Base-by-base conservation (phyloP, 2,329 filamentous ascomycete species). In the Stenocarpella maydis region DNA sequence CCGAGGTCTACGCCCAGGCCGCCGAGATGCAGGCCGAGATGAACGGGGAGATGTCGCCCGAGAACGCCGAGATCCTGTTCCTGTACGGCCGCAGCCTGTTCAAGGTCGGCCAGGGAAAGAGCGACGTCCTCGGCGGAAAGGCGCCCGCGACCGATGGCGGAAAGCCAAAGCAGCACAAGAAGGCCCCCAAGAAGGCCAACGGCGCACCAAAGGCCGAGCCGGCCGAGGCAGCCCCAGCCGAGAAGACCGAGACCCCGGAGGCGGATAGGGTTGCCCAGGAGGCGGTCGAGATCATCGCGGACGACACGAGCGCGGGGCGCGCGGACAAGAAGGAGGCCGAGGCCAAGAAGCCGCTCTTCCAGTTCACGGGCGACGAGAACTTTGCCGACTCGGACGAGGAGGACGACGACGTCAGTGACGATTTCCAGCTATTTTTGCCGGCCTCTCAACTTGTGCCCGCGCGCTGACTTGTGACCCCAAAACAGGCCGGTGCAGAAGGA, bases 21-120 rank as follows among this genome's bases (percentile, higher is more conserved):
- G 93, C 93, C 68, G 93, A 97, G 79, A 87, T 98, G 71, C 96
- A 99, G 82, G 93, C 93, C 69, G 89, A 93, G 79, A 85, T 98
- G 79, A 96, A 98, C 79, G 96, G 95, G 79, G 96, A 98, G 81
- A 92, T 97, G 86, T 90, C 90, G 19, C 90, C 93, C 4, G 91
- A 94, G 69, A 99, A 99, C 76, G 95, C 95, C 63, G 95, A 98
- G 78, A 88, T 99, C 55, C 88, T 98, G 24, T 99, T 97, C 80
- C 88, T 94, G 73, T 99, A 99, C 81, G 96, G 96, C 17, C 93
- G 95, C 78, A 94, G 94, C 68, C 84, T 99, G 24, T 98, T 97
- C 86, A 95, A 95, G 79, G 92, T 98, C 71, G 96, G 95, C 37
- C 92, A 98, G 79, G 91, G 90, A 79, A 97, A 97, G 81, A 98